Evolutionary conservation across 1,284 basidiomycete species (phyloP), one percentile per base, ranked within the genome.

Genomic region (Thelephora terrestris): DNA sequence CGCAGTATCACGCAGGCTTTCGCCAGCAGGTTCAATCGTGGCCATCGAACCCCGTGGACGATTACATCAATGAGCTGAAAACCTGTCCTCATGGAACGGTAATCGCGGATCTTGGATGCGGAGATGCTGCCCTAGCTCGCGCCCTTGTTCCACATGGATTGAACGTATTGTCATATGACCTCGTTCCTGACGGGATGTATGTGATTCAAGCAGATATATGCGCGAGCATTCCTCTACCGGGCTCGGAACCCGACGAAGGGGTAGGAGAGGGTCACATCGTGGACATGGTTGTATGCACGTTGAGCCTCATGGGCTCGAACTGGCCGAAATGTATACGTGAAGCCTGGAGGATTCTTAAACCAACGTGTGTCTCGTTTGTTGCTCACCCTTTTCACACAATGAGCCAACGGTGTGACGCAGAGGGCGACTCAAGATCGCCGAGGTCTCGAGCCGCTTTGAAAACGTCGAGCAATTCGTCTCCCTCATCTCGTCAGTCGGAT

Each of bases 291-390:
- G 85, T 99, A 24, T 99, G 93, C 63, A 91, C 93, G 38, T 72
- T 99, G 52, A 95, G 91, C 59, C 71, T 99, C 52, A 99, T 99
- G 96, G 90, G 91, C 34, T 91, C 85, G 9, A 97, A 99, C 63
- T 99, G 96, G 96, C 77, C 91, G 14, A 77, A 76, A 21, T 93
- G 91, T 62, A 75, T 98, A 34, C 74, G 86, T 27, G 95, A 99
- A 64, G 88, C 89, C 3, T 88, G 88, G 76, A 73, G 96, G 50
- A 78, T 99, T 27, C 70, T 99, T 37, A 85, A 82, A 61, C 65
- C 74, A 12, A 32, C 9, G 27, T 38, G 12, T 45, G 39, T 20
- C 14, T 10, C 29, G 14, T 10, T 10, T 32, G 4, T 32, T 12
- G 12, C 14, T 9, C 39, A 18, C 21, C 17, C 10, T 25, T 42